Base-by-base conservation (phyloP, 1,284 basidiomycete species). In the Ustilago bromivora region DNA sequence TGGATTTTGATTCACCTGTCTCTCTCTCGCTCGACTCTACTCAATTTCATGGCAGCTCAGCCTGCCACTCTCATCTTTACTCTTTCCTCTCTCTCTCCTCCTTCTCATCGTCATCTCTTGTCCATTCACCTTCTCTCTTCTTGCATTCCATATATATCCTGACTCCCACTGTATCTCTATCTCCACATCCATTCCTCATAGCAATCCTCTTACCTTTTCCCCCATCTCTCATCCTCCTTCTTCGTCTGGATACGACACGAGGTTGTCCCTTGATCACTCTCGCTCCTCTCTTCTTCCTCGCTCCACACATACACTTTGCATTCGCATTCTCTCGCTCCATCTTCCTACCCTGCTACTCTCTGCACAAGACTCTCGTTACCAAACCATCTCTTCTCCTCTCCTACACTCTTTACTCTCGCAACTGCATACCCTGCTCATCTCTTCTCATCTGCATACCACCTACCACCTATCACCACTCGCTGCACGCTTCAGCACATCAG, bases 211-310 rank as follows among this genome's bases (percentile, higher is more conserved):
- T 28, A 28, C 23, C 23, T 3, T 32, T 15, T 15, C 38, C 5
- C 9, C 10, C 61, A 54, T 57, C 46, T 36, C 41, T 40, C 47
- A 13, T 43, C 51, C 53, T 64, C 67, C 46, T 57, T 59, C 57
- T 23, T 76, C 73, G 73, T 76, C 73, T 76, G 73, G 73, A 67
- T 57, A 75, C 72, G 72, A 70, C 51, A 32, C 52, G 61, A 70
- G 73, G 41, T 35, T 46, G 19, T 63, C 53, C 51, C 36, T 55
- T 38, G 31, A 40, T 31, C 56, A 28, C 41, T 46, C 56, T 58
- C 43, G 35, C 57, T 34, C 31, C 15, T 8, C 36, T 34, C 56
- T 41, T 53, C 46, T 40, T 9, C 13, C 28, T 55, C 57, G 47
- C 36, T 17, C 47, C 40, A 43, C 40, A 43, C 40, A 13, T 40